Conservation (phyloP, 2,329 filamentous ascomycete genomes). For the Macrophomina tecta region DNA sequence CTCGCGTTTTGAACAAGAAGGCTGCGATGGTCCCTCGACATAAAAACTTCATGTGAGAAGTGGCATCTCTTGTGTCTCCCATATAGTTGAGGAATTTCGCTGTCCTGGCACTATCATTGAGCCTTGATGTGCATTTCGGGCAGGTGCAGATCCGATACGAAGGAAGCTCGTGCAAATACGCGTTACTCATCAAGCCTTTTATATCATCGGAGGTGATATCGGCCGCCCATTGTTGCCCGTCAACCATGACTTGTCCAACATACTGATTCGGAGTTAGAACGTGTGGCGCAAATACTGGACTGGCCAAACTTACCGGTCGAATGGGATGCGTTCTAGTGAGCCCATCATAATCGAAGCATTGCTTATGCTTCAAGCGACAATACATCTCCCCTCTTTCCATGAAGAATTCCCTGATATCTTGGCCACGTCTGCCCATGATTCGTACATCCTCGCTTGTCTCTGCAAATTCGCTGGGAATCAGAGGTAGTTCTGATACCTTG, state of each 20-base stretch:
- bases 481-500: too few relatives aligned
- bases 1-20: conserved; percentile 3
- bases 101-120: conserved; percentile 7
- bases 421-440: conserved; percentile 21
- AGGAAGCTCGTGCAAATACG: too few relatives aligned
- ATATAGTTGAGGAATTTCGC: neutral
- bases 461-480: neutral
- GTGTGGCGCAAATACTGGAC: neutral
- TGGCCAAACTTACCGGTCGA: neutral
- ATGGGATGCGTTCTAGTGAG: conserved; percentile 26
- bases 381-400: conserved; percentile 30
- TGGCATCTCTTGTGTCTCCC: neutral
- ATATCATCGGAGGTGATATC: too few relatives aligned
- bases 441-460: neutral
- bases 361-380: conserved; percentile 19
- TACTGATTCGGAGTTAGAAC: neutral
- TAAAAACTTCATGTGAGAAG: neutral
- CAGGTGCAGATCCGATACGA: conserved; percentile 1
- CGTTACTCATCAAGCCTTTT: too few relatives aligned
- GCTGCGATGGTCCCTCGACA: neutral
- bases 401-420: conserved; percentile 28
- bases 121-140: conserved; percentile 25
- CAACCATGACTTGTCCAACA: conserved; percentile 30
- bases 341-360: conserved; percentile 30
- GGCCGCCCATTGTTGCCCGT: conserved; percentile 20